A percentile compares a stretch with the other conserved stretches of the same genome.
phyloP scores from a whole-genome alignment of 345 rosid genomes.

The Lepidium didymum region DNA sequence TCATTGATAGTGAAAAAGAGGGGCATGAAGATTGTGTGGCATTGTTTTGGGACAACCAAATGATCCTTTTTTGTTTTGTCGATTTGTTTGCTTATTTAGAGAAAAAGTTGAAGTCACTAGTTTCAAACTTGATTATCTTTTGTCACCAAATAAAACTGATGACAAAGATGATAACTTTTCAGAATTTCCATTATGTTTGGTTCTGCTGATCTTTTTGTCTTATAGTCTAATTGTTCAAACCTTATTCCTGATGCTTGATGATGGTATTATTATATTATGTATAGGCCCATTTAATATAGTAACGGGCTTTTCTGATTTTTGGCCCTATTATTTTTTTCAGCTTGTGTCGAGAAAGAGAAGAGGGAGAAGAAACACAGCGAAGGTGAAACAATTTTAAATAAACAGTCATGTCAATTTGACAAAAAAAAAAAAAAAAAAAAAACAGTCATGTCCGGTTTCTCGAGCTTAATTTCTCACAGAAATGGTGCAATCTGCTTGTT shows the following conservation, averaged over 20 bases:
- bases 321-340: not conserved
- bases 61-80: not conserved
- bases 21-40: not conserved
- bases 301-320: not conserved
- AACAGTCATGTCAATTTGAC: conserved; percentile 26
- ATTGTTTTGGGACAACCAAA: conserved; percentile 7
- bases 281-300: not conserved
- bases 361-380: not conserved
- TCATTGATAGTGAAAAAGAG: conserved; percentile 2
- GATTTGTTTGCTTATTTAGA: conserved; percentile 14
- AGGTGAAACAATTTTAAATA: not conserved
- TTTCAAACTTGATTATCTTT: not conserved
- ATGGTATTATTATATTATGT: not conserved
- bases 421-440: no score
- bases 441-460: conserved; percentile 23
- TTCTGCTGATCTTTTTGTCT: conserved; percentile 9
- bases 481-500: conserved; percentile 16
- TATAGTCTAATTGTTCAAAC: not conserved
- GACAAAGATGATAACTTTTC: not conserved
- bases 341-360: not conserved
- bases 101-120: not conserved
- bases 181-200: not conserved
- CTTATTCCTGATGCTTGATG: not conserved
- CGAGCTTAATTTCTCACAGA: conserved; percentile 23
- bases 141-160: conserved; percentile 4